A percentile compares a stretch with the other conserved stretches of the same genome.
phyloP scores from a whole-genome alignment of 768 basidiomycete genomes.

The Tulasnella sp. region DNA sequence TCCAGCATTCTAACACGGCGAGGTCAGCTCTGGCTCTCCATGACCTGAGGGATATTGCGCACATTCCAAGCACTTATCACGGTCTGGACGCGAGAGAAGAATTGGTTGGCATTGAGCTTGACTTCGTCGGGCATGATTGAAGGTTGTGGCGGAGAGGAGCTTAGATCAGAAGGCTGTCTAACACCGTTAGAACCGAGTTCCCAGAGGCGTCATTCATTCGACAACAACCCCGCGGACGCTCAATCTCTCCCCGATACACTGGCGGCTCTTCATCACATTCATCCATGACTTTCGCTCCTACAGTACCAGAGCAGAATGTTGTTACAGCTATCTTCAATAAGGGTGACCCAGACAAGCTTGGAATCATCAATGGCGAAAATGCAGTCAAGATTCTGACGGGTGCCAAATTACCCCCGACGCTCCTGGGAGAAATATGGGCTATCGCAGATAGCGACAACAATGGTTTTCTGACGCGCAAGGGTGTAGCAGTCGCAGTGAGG shows the following conservation, averaged over 20 bases:
- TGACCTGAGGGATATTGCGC: not conserved
- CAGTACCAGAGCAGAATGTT: slow-evolving; percentile 6
- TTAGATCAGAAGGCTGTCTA: not conserved
- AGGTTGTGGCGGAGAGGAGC: too few species aligned
- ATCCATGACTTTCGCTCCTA: slow-evolving; percentile 7
- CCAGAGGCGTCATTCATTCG: not conserved
- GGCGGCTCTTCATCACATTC: not conserved
- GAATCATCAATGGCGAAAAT: slow-evolving; percentile 80
- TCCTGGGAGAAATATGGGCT: slow-evolving; percentile 88
- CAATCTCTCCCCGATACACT: not conserved
- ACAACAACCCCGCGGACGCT: not conserved
- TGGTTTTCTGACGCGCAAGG: slow-evolving; percentile 81
- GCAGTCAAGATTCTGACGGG: slow-evolving; percentile 81
- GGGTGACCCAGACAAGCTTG: slow-evolving; percentile 68
- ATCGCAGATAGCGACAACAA: slow-evolving; percentile 89
- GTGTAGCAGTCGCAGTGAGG: slow-evolving; percentile 78
- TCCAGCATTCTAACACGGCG: slow-evolving; percentile 6
- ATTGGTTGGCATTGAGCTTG: slow-evolving; percentile 14
- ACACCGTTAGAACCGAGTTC: not conserved
- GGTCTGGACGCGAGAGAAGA: slow-evolving; percentile 5
- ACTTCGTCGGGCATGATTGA: slow-evolving; percentile 14
- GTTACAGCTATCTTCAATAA: slow-evolving; percentile 46
- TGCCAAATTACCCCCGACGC: slow-evolving; percentile 64
- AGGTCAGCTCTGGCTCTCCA: not conserved
- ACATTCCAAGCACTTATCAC: slow-evolving; percentile 13